These are phyloP conservation scores for Magnolia officinalis DNA, from an alignment of 164 flowering plant genomes.

Conservation along the genomic window DNA sequence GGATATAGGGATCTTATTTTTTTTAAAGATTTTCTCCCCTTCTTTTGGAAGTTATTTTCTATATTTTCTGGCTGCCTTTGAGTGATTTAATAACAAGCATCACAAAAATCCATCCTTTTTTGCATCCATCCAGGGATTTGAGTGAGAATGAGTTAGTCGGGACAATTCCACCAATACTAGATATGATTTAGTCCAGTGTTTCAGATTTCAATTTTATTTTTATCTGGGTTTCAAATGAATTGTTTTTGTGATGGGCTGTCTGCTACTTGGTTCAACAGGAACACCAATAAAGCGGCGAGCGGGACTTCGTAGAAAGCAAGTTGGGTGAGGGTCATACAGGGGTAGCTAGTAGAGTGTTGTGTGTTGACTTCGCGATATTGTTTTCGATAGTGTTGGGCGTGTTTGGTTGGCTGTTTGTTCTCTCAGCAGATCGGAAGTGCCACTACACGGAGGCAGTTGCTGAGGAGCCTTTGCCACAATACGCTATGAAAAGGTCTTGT, in stretches of 20 bases:
- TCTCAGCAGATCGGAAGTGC: constrained; percentile 39
- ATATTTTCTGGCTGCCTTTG: too few species aligned
- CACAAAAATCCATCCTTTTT: too few species aligned
- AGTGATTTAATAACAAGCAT: too few species aligned
- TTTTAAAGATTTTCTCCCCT: too few species aligned
- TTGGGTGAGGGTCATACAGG: constrained; percentile 77
- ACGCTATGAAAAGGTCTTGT: constrained; percentile 72
- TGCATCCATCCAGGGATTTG: too few species aligned
- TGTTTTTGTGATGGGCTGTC: constrained; percentile 27
- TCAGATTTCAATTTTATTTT: too few species aligned
- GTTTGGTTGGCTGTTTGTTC: not conserved
- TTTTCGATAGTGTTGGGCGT: not conserved
- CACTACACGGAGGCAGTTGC: constrained; percentile 19
- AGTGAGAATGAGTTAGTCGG: too few species aligned
- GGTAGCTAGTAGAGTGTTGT: constrained; percentile 54
- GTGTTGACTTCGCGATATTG: not conserved
- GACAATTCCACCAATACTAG: too few species aligned
- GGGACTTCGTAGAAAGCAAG: constrained; percentile 67
- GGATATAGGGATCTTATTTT: too few species aligned
- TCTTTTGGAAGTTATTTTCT: too few species aligned
- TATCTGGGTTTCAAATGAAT: too few species aligned
- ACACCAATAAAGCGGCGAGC: constrained; percentile 71
- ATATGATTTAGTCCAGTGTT: too few species aligned
- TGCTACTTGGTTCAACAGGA: constrained; percentile 43
- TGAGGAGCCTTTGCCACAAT: constrained; percentile 38